These are phyloP conservation scores for Tephrocybe sp. DNA, from an alignment of 768 basidiomycete species.

Conservation along the genomic window DNA sequence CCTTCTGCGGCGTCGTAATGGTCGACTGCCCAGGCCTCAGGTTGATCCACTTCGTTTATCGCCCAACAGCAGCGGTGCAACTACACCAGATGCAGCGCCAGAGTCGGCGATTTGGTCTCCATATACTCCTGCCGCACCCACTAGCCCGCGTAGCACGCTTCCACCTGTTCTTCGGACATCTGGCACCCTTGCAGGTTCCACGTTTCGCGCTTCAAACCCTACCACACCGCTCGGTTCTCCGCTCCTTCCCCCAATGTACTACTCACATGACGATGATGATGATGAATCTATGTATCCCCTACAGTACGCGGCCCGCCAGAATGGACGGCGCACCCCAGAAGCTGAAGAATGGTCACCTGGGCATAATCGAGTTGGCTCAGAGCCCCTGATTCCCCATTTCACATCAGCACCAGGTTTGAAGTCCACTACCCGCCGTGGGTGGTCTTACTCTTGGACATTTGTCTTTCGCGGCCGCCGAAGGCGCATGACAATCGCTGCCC, in stretches of 20 bases:
- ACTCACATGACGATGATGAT: slow-evolving; percentile 43
- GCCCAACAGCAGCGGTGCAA: slow-evolving; percentile 24
- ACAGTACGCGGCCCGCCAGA: slow-evolving; percentile 44
- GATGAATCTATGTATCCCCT: slow-evolving; percentile 49
- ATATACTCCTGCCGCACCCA: slow-evolving; percentile 29
- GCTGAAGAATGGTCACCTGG: slow-evolving; percentile 36
- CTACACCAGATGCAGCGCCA: slow-evolving; percentile 23
- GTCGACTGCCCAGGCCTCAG: slow-evolving; percentile 21
- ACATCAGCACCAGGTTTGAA: slow-evolving; percentile 34
- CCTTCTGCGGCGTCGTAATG: slow-evolving; percentile 37
- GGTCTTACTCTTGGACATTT: slow-evolving; percentile 53
- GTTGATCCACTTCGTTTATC: slow-evolving; percentile 31
- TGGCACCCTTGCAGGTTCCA: slow-evolving; percentile 29
- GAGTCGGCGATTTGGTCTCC: slow-evolving; percentile 46
- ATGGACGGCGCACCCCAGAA: slow-evolving; percentile 29
- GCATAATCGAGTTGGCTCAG: slow-evolving; percentile 16
- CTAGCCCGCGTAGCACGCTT: slow-evolving; percentile 38
- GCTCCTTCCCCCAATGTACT: slow-evolving; percentile 33
- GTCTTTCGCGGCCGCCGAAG: slow-evolving; percentile 52
- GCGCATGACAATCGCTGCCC: slow-evolving; percentile 47
- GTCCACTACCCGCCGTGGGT: slow-evolving; percentile 19
- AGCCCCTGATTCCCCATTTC: slow-evolving; percentile 28
- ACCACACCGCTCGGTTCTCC: slow-evolving; percentile 41
- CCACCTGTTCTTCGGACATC: slow-evolving; percentile 42
- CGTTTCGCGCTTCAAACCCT: slow-evolving; percentile 41